These are phyloP conservation scores for Epichloe coenophiala DNA, from an alignment of 2,329 filamentous ascomycete genomes.

Conservation along the genomic window DNA sequence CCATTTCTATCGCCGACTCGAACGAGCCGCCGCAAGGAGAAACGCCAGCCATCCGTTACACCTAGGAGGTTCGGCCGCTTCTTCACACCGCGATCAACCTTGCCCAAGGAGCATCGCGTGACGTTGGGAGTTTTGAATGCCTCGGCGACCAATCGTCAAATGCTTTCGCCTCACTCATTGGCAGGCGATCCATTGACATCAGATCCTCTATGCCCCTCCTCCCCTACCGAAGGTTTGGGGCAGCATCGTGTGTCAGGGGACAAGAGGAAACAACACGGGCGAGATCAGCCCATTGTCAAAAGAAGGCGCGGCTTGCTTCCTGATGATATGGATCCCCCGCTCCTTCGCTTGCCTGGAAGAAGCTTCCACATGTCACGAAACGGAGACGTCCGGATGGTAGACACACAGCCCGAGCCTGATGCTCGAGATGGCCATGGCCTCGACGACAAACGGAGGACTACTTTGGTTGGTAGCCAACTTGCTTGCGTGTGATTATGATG, in stretches of 20 bases:
- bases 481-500: not conserved
- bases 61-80: conserved; percentile 34
- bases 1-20: conserved; percentile 20
- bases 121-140: conserved; percentile 19
- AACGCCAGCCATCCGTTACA: conserved; percentile 31
- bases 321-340: conserved; percentile 17
- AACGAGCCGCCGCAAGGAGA: conserved; percentile 21
- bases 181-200: conserved; percentile 16
- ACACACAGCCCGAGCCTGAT: not conserved
- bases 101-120: conserved; percentile 12
- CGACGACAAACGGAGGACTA: conserved; percentile 20
- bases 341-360: conserved; percentile 11
- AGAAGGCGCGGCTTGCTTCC: conserved; percentile 14
- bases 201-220: conserved; percentile 20
- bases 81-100: conserved; percentile 28
- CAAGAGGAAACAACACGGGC: conserved; percentile 15
- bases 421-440: conserved; percentile 14
- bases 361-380: conserved; percentile 5
- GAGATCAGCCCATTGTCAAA: conserved; percentile 12
- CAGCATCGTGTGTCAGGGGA: conserved; percentile 7
- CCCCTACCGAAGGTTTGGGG: conserved; percentile 15
- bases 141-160: conserved; percentile 18
- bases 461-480: conserved; percentile 15
- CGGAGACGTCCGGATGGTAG: conserved; percentile 4
- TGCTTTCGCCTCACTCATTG: conserved; percentile 18